Percentiles rank a stretch among this genome's conserved stretches.
phyloP scores from a whole-genome alignment of 768 basidiomycete genomes.

The Amanita rimosa region DNA sequence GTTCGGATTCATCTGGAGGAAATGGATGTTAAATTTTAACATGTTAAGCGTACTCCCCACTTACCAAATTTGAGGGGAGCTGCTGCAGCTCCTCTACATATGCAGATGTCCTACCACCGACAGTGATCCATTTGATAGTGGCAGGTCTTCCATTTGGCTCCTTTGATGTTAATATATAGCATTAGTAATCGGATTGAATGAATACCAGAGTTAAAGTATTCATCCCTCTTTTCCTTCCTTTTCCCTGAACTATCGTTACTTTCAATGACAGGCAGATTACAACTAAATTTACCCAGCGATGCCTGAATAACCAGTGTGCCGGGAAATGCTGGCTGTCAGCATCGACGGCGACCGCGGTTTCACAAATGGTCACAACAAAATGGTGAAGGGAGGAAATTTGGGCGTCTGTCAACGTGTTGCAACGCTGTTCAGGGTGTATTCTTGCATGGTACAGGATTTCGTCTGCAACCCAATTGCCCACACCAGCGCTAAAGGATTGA shows the following conservation, averaged over 20 bases:
- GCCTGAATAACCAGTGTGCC: slow-evolving; percentile 52
- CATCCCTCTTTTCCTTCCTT: slow-evolving; percentile 38
- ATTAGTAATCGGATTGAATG: neutral
- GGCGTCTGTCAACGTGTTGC: slow-evolving; percentile 37
- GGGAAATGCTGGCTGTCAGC: slow-evolving; percentile 64
- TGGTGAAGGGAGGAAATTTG: slow-evolving; percentile 41
- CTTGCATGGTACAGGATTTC: slow-evolving; percentile 67
- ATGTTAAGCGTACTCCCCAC: too few species aligned
- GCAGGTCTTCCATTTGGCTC: slow-evolving; percentile 63
- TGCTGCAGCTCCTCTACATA: slow-evolving; percentile 54
- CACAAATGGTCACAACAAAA: slow-evolving; percentile 44
- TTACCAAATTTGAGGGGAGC: slow-evolving; percentile 5
- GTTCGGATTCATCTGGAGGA: too few species aligned
- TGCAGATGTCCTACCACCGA: slow-evolving; percentile 71
- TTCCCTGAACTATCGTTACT: slow-evolving; percentile 26
- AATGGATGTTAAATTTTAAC: too few species aligned
- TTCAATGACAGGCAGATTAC: neutral
- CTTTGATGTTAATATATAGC: slow-evolving; percentile 3
- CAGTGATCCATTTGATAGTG: slow-evolving; percentile 63
- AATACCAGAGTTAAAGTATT: slow-evolving; percentile 36
- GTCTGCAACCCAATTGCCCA: slow-evolving; percentile 82
- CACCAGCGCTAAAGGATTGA: slow-evolving; percentile 71
- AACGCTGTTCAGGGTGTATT: slow-evolving; percentile 62
- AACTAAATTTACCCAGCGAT: slow-evolving; percentile 44
- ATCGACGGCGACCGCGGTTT: slow-evolving; percentile 52